A percentile compares a stretch with the other conserved stretches of the same genome.
phyloP scores from a whole-genome alignment of 2,329 filamentous ascomycete genomes.

The Tolypocladium capitatum region DNA sequence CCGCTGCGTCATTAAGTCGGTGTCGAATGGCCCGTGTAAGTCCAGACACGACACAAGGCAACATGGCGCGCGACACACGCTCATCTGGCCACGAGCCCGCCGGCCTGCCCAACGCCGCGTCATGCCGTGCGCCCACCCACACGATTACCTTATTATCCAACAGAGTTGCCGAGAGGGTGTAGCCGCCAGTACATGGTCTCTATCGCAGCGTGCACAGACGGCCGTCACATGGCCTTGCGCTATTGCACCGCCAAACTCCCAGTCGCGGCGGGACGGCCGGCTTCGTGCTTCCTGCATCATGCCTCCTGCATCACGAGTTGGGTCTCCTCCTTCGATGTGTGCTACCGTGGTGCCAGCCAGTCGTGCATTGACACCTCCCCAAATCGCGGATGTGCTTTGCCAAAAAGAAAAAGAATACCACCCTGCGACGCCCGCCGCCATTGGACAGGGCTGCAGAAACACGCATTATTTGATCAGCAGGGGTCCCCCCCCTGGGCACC shows the following conservation, averaged over 20 bases:
- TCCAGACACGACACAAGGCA: background rate
- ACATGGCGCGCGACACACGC: no score
- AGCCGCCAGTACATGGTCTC: background rate
- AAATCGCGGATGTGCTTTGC: no score
- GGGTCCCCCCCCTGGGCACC: background rate
- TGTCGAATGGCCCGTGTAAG: background rate
- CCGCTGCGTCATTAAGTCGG: no score
- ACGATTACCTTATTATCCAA: background rate
- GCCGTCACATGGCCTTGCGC: background rate
- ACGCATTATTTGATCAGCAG: background rate
- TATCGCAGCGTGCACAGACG: background rate
- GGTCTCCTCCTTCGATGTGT: background rate
- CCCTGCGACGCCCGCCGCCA: background rate
- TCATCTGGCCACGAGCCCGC: background rate
- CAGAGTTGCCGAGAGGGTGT: background rate
- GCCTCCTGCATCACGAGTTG: background rate
- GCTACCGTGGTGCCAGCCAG: background rate
- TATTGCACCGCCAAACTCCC: no score
- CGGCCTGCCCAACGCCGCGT: background rate
- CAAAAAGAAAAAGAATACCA: background rate
- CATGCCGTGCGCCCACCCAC: background rate
- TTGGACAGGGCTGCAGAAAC: background rate
- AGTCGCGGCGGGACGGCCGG: no score
- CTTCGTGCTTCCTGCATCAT: no score
- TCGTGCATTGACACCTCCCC: no score